Percentiles rank a stretch among this genome's conserved stretches.
Conservation (phyloP, 768 basidiomycete species). For the Boletus bicolor region DNA sequence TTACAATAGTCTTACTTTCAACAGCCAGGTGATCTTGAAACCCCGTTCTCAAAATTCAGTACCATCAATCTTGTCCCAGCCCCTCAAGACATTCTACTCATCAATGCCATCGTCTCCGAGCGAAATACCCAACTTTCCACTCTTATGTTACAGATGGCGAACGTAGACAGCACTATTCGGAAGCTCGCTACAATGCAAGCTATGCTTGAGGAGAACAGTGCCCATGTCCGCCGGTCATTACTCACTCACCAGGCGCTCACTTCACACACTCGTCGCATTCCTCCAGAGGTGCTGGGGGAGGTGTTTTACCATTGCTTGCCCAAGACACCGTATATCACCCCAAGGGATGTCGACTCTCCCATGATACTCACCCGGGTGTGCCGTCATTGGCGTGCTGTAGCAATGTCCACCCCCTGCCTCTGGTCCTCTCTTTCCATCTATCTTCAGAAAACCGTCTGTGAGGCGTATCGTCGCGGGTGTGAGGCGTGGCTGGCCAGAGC, state of each 20-base stretch:
- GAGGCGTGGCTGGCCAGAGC: slow-evolving; percentile 29
- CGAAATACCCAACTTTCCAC: slow-evolving; percentile 20
- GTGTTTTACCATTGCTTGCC: slow-evolving; percentile 31
- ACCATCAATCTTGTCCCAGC: slow-evolving; percentile 10
- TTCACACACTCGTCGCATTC: slow-evolving; percentile 19
- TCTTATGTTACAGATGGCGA: slow-evolving; percentile 19
- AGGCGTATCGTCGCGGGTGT: slow-evolving; percentile 18
- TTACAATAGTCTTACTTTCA: background rate
- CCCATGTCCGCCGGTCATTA: slow-evolving; percentile 21
- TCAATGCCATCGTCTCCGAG: slow-evolving; percentile 21
- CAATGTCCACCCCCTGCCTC: slow-evolving; percentile 30
- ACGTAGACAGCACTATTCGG: slow-evolving; percentile 14
- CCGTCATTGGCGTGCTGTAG: slow-evolving; percentile 30
- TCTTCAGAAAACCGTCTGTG: slow-evolving; percentile 10
- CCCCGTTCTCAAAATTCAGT: slow-evolving; percentile 12
- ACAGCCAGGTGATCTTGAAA: slow-evolving; percentile 18
- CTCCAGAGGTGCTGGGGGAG: slow-evolving; percentile 32
- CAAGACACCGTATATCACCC: slow-evolving; percentile 23
- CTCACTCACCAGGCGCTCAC: slow-evolving; percentile 22
- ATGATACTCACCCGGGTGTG: slow-evolving; percentile 29
- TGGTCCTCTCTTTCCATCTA: slow-evolving; percentile 30
- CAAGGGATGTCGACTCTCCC: slow-evolving; percentile 19
- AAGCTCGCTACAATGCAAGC: slow-evolving; percentile 18
- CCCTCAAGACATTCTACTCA: slow-evolving; percentile 12
- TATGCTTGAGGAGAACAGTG: slow-evolving; percentile 17